phyloP scores from a whole-genome alignment of 257 asterid genomes.

The Penstemon barbatus region DNA sequence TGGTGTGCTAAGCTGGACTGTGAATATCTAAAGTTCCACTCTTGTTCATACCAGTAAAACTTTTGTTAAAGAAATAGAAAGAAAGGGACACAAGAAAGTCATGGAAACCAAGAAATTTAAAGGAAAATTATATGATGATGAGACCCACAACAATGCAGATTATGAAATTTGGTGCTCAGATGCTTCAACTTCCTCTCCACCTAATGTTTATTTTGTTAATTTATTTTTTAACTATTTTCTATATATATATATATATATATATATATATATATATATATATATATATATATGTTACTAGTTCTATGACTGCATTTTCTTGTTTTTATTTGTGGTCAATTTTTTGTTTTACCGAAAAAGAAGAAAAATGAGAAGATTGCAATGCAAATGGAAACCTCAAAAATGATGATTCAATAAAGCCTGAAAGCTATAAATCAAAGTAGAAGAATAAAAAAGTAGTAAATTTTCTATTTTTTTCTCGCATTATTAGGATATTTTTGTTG shows the following conservation, averaged over 20 bases:
- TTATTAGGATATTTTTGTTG: neutral
- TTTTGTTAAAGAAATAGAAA: slow-evolving; percentile 15
- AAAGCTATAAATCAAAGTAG: slow-evolving; percentile 40
- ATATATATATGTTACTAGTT: slow-evolving; percentile 2
- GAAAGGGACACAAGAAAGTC: neutral
- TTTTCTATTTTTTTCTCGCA: neutral
- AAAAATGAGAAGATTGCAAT: slow-evolving; percentile 27
- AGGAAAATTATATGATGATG: too few relatives aligned
- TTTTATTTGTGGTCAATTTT: slow-evolving; percentile 16
- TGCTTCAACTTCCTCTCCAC: too few relatives aligned
- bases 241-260: too few relatives aligned
- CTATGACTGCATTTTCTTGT: slow-evolving; percentile 9
- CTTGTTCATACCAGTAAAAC: slow-evolving; percentile 13
- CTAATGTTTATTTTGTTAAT: too few relatives aligned
- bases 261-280: neutral
- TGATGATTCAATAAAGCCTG: slow-evolving; percentile 39
- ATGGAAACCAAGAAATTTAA: slow-evolving; percentile 10
- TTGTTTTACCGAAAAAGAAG: slow-evolving; percentile 31
- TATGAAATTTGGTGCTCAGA: too few relatives aligned
- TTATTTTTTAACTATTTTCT: neutral
- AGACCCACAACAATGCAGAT: too few relatives aligned
- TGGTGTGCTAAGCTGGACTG: too few relatives aligned
- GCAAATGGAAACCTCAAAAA: slow-evolving; percentile 40
- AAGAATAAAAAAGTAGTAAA: slow-evolving; percentile 51
- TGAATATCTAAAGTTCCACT: too few relatives aligned